Percentiles rank a stretch among this genome's conserved stretches.
phyloP scores from a whole-genome alignment of 352 stramenopile species.

The Phytophthora litchii region DNA sequence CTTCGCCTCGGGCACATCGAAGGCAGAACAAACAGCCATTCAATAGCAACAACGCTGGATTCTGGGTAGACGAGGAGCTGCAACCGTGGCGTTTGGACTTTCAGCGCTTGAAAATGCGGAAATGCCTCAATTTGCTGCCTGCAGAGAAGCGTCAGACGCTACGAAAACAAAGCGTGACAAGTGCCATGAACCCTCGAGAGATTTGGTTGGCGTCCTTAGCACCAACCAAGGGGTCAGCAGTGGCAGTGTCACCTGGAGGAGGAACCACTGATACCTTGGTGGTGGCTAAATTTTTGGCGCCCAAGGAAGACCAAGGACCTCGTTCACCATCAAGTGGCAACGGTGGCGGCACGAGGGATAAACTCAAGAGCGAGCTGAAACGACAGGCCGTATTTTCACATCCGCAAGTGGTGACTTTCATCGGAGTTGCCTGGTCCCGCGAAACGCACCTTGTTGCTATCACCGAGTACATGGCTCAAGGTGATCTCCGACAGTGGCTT shows the following conservation, averaged over 20 bases:
- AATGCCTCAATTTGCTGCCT: slow-evolving; percentile 53
- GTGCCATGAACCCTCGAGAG: slow-evolving; percentile 44
- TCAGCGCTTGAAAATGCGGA: slow-evolving; percentile 60
- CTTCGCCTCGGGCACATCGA: slow-evolving; percentile 20
- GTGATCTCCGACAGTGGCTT: slow-evolving; percentile 75
- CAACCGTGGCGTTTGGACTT: slow-evolving; percentile 74
- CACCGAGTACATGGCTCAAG: slow-evolving; percentile 76
- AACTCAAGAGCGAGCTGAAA: slow-evolving; percentile 70
- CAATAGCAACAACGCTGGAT: slow-evolving; percentile 44
- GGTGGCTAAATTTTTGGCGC: slow-evolving; percentile 61
- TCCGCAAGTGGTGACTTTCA: slow-evolving; percentile 67
- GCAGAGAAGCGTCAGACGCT: slow-evolving; percentile 53
- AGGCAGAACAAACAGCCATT: slow-evolving; percentile 30
- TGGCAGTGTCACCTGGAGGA: slow-evolving; percentile 28
- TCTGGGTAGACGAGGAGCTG: slow-evolving; percentile 76
- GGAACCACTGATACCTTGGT: slow-evolving; percentile 47
- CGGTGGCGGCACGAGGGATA: slow-evolving; percentile 33
- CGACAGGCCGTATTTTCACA: slow-evolving; percentile 67
- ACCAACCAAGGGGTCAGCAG: slow-evolving; percentile 9
- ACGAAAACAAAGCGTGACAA: slow-evolving; percentile 38
- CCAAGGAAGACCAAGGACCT: slow-evolving; percentile 28
- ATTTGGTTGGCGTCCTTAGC: slow-evolving; percentile 66
- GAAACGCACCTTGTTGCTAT: slow-evolving; percentile 71
- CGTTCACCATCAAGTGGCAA: slow-evolving; percentile 19
- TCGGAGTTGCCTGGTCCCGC: slow-evolving; percentile 73